Base-by-base conservation (phyloP, 371 early-diverging fungal genomes). In the Choanephora cucurbitarum region DNA sequence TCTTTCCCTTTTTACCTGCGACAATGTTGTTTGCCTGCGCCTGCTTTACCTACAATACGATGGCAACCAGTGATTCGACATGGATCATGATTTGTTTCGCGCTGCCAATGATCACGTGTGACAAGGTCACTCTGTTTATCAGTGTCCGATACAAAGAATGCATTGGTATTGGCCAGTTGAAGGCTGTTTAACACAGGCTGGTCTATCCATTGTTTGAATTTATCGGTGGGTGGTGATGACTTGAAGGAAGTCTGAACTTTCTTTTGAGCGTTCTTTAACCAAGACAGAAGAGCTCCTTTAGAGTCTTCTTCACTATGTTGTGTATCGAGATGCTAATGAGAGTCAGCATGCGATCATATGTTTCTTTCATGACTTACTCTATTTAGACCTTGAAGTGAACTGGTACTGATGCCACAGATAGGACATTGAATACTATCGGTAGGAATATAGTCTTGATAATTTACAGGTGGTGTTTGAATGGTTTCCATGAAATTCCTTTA, bases 101-200 rank as follows among this genome's bases (percentile, higher is more conserved):
- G 73, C 60, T 82, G 82, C 85, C 85, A 84, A 52, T 84, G 83
- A 18, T 73, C 72, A 44, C 72, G 57, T 21, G 81, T 79, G 19
- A 84, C 73, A 57, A 55, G 56, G 0, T 73, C 59, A 23, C 57
- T n/a, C 57, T 70, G 49, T 52, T 70, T 49, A 21, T 64, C 61
- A 23, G 58, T 49, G 51, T 73, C 67, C 7, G 66, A 60, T 17
- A 67, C 81, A 70, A 81, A 70, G 43, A 64, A 71, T 7, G 21
- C 52, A 21, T 69, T 70, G 14, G 53, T 57, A 28, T 43, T 47
- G 32, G 32, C 22, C 45, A 59, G 24, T 32, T 45, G 48, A 17
- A 68, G 64, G 15, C 59, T 68, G 34, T 42, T 59, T 45, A 69
- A 58, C 32, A 69, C 45, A 11, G 52, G 40, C n/a, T 70, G 69